Evolutionary conservation across 805 yeast species (phyloP), one percentile per base, ranked within the genome.

Genomic region (Cyberlindnera bimundalis): DNA sequence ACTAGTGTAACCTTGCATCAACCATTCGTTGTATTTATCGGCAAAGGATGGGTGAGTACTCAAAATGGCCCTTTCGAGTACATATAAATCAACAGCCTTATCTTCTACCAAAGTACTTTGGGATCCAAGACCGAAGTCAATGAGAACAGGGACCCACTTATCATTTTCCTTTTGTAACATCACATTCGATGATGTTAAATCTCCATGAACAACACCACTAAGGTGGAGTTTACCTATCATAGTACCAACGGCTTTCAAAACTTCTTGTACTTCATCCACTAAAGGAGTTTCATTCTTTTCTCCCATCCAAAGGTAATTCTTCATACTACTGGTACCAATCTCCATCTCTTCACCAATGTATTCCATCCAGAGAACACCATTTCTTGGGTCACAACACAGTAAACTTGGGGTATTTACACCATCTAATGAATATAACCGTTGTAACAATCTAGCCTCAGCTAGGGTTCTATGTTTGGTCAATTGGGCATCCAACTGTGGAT

Each of bases 41-140:
- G 96, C 71, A 54, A 74, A 76, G 6, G 72, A 70, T 0, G 98
- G 91, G 62, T 93, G 99, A 1, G 99, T 93, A 50, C 96, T 86
- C 23, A 78, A 65, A 15, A 93, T 74, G 0, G 99, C 98, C 53
- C 98, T 70, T 62, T 93, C 99, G 45, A 93, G 64, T 10, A 93
- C 98, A 54, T 93, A 93, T 44, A 93, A 62, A 61, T 93, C 99
- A n/a, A 93, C 99, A 3, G 98, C 98, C 61, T 87, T 89, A 56
- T 91, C 98, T 54, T 93, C 99, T 0, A 84, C 74, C 46, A 88
- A 59, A 1, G 73, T 71, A 0, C 95, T 79, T 42, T 79, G 79
- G 11, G 89, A 78, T 2, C 95, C 84, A 15, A 93, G 69, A 0
- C 99, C 99, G 65, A 93, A 93, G 58, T 93, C 99, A 40, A 93